Base-by-base conservation (phyloP, 2,329 filamentous ascomycete species). In the Stagonosporopsis cucurbitacearum region DNA sequence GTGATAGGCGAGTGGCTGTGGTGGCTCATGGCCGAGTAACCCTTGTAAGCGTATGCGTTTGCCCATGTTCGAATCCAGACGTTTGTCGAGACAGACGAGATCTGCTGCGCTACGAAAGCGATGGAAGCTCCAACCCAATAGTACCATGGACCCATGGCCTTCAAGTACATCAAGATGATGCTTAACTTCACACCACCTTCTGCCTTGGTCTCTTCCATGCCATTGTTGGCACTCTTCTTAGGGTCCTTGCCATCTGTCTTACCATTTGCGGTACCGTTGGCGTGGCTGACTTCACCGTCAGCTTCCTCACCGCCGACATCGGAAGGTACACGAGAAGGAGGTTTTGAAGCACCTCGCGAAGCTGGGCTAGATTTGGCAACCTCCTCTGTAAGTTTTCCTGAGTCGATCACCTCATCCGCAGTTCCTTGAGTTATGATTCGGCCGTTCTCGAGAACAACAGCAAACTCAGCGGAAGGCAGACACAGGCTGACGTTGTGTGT, bases 31-130 rank as follows among this genome's bases (percentile, higher is more conserved):
- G 65, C 67, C 13, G 65, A 59, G 49, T 71, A 54, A 75, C 75
- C 45, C 82, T 81, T 57, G 69, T 78, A 53, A 82, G 83, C 70
- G 72, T 98, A 98, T 57, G 95, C 89, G 72, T 97, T 96, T 15
- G 94, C 90, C 95, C 95, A 99, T 73, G 94, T 82, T 65, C 91
- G 86, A 67, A 99, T 96, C 95, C 95, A 99, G 46, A 97, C 78
- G 68, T 95, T 97, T 32, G 92, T 96, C 0, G 89, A 91, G 2
- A 98, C 89, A 22, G 90, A 90, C 4, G 90, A 89, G 30, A 96
- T 74, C 73, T 99, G 95, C 72, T 97, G 93, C 40, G 89, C 79
- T 25, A 83, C 82, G 70, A 99, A 98, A 33, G 93, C 88, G 4
- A 87, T 64, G 13, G 87, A 77, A 19, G 93, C 90, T 32, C 90